Evolutionary conservation across 2,329 filamentous ascomycete species (phyloP), one percentile per base, ranked within the genome.

Genomic region (Cordyceps tenuipes): DNA sequence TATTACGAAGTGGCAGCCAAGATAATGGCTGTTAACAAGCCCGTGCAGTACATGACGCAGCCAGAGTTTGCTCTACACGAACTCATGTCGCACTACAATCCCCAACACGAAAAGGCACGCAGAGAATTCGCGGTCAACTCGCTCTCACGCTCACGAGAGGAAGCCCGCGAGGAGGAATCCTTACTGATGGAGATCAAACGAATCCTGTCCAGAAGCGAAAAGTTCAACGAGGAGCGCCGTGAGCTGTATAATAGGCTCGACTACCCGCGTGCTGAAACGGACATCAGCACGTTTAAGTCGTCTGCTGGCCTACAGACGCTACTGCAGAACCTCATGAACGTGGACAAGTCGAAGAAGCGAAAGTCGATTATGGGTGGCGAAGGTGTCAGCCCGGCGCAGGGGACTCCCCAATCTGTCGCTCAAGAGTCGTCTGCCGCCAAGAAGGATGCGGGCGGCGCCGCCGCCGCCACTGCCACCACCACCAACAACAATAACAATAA

Each of bases 151-250:
- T 89, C 87, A 9, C 87, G 86, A 63, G 91, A 96, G 64, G 93
- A 99, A 73, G 89, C 93, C 29, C 86, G 90, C 63, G 94, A 99
- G 72, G 94, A 99, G 74, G 89, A 95, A 67, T 88, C 90, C 39
- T 77, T 99, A 3, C 81, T 99, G 19, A 82, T 93, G 61, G 94
- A 99, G 70, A 84, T 99, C 59, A 91, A 95, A 69, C 88, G 94
- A 62, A 97, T 99, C 65, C 84, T 96, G 68, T 87, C 89, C 63
- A 86, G 91, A 62, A 90, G 92, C 64, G 89, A 94, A 66, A 86
- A 85, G 61, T 88, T 97, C 69, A 90, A 95, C 70, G 87, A 90
- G 65, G 91, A 97, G 70, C 88, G 94, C 59, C 85, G 87, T 66
- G 92, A 96, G 71, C 83, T 96, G 49, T 96, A 93, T 75, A 84